A percentile compares a stretch with the other conserved stretches of the same genome.
These are phyloP conservation scores for Podospora bellae-mahoneyi DNA, from an alignment of 495 filamentous ascomycete genomes.

Conservation along the genomic window DNA sequence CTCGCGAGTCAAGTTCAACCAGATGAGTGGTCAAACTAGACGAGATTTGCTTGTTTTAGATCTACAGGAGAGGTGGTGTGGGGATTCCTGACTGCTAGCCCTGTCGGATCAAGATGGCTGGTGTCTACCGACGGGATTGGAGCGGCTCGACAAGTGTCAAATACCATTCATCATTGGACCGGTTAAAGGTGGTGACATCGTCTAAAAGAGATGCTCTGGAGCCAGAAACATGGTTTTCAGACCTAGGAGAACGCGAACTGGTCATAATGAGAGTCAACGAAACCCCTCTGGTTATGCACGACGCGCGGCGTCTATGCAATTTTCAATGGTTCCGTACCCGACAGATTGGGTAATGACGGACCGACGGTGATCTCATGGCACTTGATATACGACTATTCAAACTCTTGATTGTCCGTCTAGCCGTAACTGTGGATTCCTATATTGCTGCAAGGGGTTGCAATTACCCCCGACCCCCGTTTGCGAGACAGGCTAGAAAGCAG, in stretches of 20 bases:
- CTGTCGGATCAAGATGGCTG: too few relatives aligned
- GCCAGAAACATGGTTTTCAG: not conserved
- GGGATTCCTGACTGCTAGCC: too few relatives aligned
- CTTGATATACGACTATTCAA: not conserved
- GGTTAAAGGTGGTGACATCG: not conserved
- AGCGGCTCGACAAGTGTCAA: not conserved
- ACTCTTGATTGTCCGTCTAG: not conserved
- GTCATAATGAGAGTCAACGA: too few relatives aligned
- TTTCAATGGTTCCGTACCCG: slow-evolving; percentile 1
- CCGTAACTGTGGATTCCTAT: not conserved
- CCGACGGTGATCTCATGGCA: not conserved
- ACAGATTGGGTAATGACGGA: slow-evolving; percentile 21
- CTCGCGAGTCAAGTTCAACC: too few relatives aligned
- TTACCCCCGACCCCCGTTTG: slow-evolving; percentile 10
- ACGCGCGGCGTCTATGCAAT: not conserved
- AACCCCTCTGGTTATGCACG: not conserved
- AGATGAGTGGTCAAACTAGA: too few relatives aligned
- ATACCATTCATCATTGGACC: not conserved
- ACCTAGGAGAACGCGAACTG: too few relatives aligned
- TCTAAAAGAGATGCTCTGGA: not conserved
- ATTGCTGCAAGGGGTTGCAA: slow-evolving; percentile 15
- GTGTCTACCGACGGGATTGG: not conserved
- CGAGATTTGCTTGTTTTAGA: too few relatives aligned
- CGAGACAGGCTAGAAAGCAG: not conserved
- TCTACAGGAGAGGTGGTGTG: too few relatives aligned